These are phyloP conservation scores for Nitzschia sp. DNA, from an alignment of 108 stramenopile species.

Conservation along the genomic window DNA sequence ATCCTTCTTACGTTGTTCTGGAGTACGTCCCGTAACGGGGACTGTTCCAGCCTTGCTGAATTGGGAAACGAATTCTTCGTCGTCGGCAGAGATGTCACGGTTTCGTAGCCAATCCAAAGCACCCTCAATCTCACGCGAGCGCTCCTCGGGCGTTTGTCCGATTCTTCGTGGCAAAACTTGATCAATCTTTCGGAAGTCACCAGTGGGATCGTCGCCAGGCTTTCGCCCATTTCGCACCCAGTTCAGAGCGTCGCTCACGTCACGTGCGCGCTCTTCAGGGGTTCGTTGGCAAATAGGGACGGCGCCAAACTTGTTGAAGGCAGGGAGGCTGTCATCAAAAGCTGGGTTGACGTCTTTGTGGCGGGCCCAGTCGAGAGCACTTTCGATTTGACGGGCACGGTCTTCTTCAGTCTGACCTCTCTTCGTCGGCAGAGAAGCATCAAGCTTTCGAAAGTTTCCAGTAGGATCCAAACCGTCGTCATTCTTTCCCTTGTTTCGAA, in stretches of 20 bases:
- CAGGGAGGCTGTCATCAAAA: not conserved
- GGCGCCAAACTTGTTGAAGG: constrained; percentile 15
- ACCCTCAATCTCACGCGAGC: constrained; percentile 30
- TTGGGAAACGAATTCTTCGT: not conserved
- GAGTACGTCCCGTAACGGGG: constrained; percentile 1
- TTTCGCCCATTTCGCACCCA: constrained; percentile 22
- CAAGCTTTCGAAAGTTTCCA: constrained; percentile 22
- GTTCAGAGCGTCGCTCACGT: constrained; percentile 10
- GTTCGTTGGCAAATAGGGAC: constrained; percentile 14
- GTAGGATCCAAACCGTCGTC: constrained; percentile 23
- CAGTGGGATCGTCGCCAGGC: constrained; percentile 15
- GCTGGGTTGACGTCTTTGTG: constrained; percentile 9
- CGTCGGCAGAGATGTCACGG: constrained; percentile 6
- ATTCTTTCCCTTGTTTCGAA: constrained; percentile 19
- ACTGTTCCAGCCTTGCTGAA: not conserved
- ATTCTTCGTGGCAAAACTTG: constrained; percentile 21
- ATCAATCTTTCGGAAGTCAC: constrained; percentile 27
- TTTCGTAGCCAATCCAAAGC: constrained; percentile 30
- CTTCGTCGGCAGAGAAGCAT: constrained; percentile 25
- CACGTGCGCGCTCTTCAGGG: constrained; percentile 16
- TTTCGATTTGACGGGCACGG: constrained; percentile 32
- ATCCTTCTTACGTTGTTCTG: constrained; percentile 19
- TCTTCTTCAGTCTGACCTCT: constrained; percentile 16
- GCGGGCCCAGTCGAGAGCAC: constrained; percentile 34
- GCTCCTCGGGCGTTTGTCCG: constrained; percentile 20